Evolutionary conservation across 805 yeast species (phyloP), one percentile per base, ranked within the genome.

Genomic region (Debaryomyces tyrocola): DNA sequence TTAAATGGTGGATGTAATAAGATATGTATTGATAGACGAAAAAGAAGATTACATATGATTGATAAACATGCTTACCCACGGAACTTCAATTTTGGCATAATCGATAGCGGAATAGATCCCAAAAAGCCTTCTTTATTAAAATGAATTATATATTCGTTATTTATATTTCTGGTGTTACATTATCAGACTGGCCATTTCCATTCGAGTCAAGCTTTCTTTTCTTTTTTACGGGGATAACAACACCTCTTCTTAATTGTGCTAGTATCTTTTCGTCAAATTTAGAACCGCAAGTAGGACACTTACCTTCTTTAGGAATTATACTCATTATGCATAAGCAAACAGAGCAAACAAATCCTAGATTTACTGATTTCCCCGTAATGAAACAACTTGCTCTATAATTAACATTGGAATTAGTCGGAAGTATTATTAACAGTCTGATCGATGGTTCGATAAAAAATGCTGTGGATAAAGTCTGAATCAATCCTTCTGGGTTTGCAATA

Each of bases 361-460:
- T 97, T 9, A 94, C 92, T 4, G 91, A 85, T 56, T 83, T 80
- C n/a, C 92, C 91, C 0, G 97, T 90, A 29, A 90, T 69, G 58
- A 90, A 92, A 65, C 99, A 94, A 14, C 96, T 90, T 0, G 99
- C 97, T 49, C 96, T 74, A 64, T 94, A 94, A 66, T 94, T 96
- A 20, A 94, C 94, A 50, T 87, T 83, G 3, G 87, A 80, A 56
- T 85, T 85, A 0, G 92, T 86, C 0, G 97, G 97, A 31, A 88
- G 72, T 21, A 90, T 83, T 20, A 94, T 73, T 38, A 84, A 80
- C n/a, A 82, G 78, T 47, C 97, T 74, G 29, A 92, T 69, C 11
- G 86, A 77, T 0, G 98, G 96, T 55, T 91, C 97, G 8, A 92
- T 82, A 55, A 88, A 84, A 66, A 87, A 83, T 1, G 96, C 94